Evolutionary conservation across 495 filamentous ascomycete species (phyloP), one percentile per base, ranked within the genome.

Genomic region (Penicillium pancosmium): DNA sequence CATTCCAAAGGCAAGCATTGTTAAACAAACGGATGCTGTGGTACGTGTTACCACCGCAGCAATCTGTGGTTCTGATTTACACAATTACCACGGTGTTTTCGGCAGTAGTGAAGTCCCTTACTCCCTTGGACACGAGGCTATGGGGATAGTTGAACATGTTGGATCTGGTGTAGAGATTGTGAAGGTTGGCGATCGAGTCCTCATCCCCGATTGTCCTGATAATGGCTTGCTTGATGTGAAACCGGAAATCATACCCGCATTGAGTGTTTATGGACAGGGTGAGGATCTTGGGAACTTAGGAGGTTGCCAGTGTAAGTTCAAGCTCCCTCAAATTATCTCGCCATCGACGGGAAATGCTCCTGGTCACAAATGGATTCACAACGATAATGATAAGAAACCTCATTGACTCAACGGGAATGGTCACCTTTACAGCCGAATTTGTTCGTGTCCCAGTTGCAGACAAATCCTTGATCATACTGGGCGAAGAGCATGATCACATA

Each of bases 361-460:
- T n/a, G n/a, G n/a, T 0, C 27, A 31, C 1, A 9, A 31, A 31
- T 31, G 27, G 5, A 4, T 31, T 31, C 27, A 31, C 2, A 31
- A 7, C 8, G 8, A 31, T 6, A 9, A 31, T 31, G 27, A 31
- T 31, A 9, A 31, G 27, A 23, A 23, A 23, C 23, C 27, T 31
- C 27, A 7, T 6, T 31, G 4, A 31, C 27, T 31, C 6, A 31
- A 31, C 1, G 1, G 5, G 27, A 31, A 6, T 7, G 27, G 8
- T 31, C 8, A 6, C 27, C 27, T 44, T 44, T 18, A 46, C n/a
- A 66, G 76, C 73, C 31, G 68, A 73, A 46, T 77, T 71, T 53
- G 56, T 62, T 0, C 64, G 70, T 5, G 68, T 77, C 10, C 73
- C 70, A 7, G 68, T 63, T 53, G 75, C 75, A 9, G 74, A 74